Base-by-base conservation (phyloP, 305 asterid genomes). In the Fraxinus platypoda region DNA sequence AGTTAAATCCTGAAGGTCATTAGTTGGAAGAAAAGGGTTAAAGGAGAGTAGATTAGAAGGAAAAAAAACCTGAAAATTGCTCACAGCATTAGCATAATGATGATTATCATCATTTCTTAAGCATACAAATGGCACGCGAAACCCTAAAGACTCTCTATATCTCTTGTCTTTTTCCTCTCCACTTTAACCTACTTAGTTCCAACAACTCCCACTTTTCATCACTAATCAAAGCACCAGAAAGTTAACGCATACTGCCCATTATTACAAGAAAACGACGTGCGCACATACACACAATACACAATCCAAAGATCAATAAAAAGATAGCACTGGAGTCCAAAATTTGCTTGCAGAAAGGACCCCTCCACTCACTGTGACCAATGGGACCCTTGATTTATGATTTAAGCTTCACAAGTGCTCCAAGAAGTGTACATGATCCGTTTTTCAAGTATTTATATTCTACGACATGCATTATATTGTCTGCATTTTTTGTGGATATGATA, bases 91-190 rank as follows among this genome's bases (percentile, higher is more conserved):
- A 54, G 66, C 26, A 25, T 4, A 23, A 26, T 28, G 34, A 25
- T 41, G 46, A 23, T 62, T 21, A 52, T 21, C 34, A 43, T 80
- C 43, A 82, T 33, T 35, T 31, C 35, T 41, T 15, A 34, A 79
- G 72, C 75, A 75, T 23, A 70, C 70, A 80, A 84, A 49, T 70
- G 81, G 81, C 37, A 80, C 81, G 21, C 81, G 43, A 83, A 80
- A 70, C 81, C 81, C 52, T 70, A 68, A 66, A 30, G 70, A 52
- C 54, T 35, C 75, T 84, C 84, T 11, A 41, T 43, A 37, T 84
- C 79, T 68, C 26, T 0, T 13, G 75, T 76, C 75, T 71, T 79
- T 71, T 80, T 26, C 77, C 52, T 33, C 23, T 84, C 70, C 81
- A 37, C 79, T 31, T 75, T 41, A 66, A 25, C 74, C 73, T 81